Evolutionary conservation across 2,329 filamentous ascomycete species (phyloP).

Genomic region (Mycosphaerella sp.): DNA sequence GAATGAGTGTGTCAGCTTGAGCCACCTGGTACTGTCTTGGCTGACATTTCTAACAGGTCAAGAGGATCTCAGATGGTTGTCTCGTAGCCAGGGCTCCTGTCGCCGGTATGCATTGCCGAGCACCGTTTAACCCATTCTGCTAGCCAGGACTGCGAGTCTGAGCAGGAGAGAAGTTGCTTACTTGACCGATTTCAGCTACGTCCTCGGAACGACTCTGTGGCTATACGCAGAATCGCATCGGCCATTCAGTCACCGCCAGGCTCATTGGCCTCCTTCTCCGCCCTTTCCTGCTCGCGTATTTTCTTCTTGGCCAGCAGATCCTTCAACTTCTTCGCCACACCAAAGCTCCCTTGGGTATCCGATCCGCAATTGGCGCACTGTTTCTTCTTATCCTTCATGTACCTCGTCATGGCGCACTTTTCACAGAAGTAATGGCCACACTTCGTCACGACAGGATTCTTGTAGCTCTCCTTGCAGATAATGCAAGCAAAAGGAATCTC

Average conservation of each 20-base stretch:
- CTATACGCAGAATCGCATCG: not conserved
- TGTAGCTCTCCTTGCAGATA: slow-evolving; percentile 75
- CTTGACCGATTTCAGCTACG: no score
- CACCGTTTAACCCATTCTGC: no score
- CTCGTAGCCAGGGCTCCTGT: no score
- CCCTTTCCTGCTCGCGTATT: slow-evolving; percentile 54
- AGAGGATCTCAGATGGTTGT: no score
- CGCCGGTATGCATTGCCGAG: no score
- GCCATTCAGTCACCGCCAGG: slow-evolving; percentile 39
- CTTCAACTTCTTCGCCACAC: slow-evolving; percentile 74
- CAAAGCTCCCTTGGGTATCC: slow-evolving; percentile 85
- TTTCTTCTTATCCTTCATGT: slow-evolving; percentile 70
- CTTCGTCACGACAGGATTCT: slow-evolving; percentile 73
- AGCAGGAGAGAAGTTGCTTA: no score
- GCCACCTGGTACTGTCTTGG: no score
- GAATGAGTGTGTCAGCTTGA: no score
- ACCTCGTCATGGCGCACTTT: slow-evolving; percentile 76
- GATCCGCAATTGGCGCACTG: slow-evolving; percentile 78
- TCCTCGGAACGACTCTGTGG: no score
- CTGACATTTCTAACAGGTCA: no score
- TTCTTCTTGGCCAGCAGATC: slow-evolving; percentile 71
- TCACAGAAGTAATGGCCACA: slow-evolving; percentile 98
- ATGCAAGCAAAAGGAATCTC: slow-evolving; percentile 86
- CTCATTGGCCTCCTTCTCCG: slow-evolving; percentile 49
- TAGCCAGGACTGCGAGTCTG: no score